Evolutionary conservation across 306 rosid genomes (phyloP).

Genomic region (Aeschynomene evenia): DNA sequence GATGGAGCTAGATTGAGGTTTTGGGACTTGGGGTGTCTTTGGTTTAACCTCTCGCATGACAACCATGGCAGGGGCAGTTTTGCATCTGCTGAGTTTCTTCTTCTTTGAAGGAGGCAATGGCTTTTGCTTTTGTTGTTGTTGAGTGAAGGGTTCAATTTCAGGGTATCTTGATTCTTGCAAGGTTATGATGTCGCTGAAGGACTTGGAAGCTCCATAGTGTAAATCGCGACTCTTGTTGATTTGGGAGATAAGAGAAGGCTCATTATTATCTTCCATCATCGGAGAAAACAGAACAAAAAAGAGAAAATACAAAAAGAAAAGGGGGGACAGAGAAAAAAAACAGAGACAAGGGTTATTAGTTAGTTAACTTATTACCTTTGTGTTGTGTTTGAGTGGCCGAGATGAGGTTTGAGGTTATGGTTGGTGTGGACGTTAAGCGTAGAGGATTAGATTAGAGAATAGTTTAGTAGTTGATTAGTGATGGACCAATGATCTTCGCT

Average conservation of each 20-base stretch:
- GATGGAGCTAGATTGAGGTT: slow-evolving; percentile 53
- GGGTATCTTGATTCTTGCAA: slow-evolving; percentile 27
- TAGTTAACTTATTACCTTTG: too few relatives aligned
- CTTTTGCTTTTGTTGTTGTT: background rate
- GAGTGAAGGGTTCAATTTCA: slow-evolving; percentile 29
- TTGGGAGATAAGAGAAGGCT: slow-evolving; percentile 44
- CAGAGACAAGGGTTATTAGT: background rate
- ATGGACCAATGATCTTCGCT: background rate
- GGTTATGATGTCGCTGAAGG: slow-evolving; percentile 38
- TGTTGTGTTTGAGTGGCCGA: background rate
- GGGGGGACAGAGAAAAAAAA: background rate
- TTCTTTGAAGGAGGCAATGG: background rate
- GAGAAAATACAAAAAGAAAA: background rate
- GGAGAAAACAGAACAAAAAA: background rate
- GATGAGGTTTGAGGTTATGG: background rate
- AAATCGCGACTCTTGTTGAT: slow-evolving; percentile 21
- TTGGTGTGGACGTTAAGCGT: background rate
- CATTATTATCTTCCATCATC: slow-evolving; percentile 62
- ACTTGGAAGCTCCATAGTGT: slow-evolving; percentile 30
- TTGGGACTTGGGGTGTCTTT: slow-evolving; percentile 38
- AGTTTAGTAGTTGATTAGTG: background rate
- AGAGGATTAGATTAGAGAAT: too few relatives aligned
- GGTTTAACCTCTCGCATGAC: slow-evolving; percentile 44
- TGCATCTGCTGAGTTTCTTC: slow-evolving; percentile 62
- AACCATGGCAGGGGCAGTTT: slow-evolving; percentile 77